Percentiles rank a stretch among this genome's conserved stretches.
Conservation (phyloP, 2,329 filamentous ascomycete genomes). For the Triangularia verruculosa region DNA sequence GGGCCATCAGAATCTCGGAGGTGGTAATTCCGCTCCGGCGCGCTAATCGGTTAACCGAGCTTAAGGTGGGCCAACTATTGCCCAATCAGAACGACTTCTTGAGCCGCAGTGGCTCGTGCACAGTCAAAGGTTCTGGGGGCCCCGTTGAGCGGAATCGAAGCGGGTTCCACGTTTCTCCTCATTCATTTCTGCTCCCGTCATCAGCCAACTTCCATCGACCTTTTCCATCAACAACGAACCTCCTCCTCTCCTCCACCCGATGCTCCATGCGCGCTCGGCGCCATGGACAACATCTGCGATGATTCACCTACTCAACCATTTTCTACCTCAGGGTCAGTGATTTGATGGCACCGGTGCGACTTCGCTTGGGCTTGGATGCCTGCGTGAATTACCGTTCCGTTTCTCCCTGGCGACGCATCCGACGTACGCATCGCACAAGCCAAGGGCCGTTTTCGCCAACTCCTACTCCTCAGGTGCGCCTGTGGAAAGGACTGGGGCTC, state of each 20-base stretch:
- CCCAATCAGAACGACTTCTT: neutral
- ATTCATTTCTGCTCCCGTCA: constrained; percentile 4
- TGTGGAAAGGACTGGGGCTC: neutral
- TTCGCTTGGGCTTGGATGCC: constrained; percentile 4
- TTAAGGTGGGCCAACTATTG: neutral
- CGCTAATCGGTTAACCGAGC: neutral
- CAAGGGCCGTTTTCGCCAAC: neutral
- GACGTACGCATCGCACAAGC: constrained; percentile 5
- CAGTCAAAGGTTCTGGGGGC: neutral
- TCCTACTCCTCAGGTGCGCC: too few species aligned
- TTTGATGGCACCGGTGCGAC: constrained; percentile 17
- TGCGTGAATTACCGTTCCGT: constrained; percentile 14
- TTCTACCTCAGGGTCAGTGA: constrained; percentile 10
- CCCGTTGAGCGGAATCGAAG: neutral
- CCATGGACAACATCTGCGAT: constrained; percentile 7
- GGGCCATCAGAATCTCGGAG: too few species aligned
- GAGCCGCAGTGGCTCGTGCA: neutral
- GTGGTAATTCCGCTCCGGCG: too few species aligned
- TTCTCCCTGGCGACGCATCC: constrained; percentile 6
- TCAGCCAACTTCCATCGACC: constrained; percentile 9
- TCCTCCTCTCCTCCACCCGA: too few species aligned
- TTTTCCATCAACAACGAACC: constrained; percentile 3
- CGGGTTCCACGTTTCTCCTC: neutral
- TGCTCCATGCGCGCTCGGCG: too few species aligned
- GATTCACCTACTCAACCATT: constrained; percentile 10